These are phyloP conservation scores for Globisporangium sylvaticum DNA, from an alignment of 352 stramenopile genomes.

Conservation along the genomic window DNA sequence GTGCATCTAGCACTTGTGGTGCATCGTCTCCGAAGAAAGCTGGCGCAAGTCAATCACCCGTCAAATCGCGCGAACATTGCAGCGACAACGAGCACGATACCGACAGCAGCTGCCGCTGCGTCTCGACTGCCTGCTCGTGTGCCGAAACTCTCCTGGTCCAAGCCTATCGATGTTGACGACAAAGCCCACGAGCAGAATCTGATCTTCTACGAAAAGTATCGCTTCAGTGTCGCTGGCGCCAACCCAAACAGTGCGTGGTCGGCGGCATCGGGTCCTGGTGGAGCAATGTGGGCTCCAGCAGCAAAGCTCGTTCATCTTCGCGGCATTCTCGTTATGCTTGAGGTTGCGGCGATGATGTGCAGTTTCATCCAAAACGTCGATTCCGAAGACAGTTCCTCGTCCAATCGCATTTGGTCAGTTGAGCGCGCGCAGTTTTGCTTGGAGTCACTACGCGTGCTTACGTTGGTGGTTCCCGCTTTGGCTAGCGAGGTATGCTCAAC, in stretches of 20 bases:
- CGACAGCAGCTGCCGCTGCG: conserved; percentile 48
- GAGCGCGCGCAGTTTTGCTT: conserved; percentile 80
- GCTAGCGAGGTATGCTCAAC: conserved; percentile 75
- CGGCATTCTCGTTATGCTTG: conserved; percentile 71
- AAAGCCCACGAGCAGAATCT: conserved; percentile 82
- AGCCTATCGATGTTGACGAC: conserved; percentile 81
- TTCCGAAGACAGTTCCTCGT: conserved; percentile 45
- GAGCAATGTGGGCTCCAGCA: conserved; percentile 66
- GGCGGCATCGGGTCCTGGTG: conserved; percentile 40
- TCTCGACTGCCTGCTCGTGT: conserved; percentile 64
- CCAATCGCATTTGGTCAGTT: conserved; percentile 64
- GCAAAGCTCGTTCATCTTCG: conserved; percentile 72
- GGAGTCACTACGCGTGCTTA: conserved; percentile 70
- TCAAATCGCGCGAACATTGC: conserved; percentile 31
- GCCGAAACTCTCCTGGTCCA: conserved; percentile 68
- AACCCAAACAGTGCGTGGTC: conserved; percentile 55
- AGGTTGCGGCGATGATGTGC: conserved; percentile 71
- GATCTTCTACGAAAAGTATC: conserved; percentile 82
- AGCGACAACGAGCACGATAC: conserved; percentile 30
- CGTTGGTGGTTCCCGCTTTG: conserved; percentile 63
- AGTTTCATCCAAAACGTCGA: conserved; percentile 52
- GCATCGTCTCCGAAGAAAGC: conserved; percentile 57
- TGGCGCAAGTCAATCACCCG: conserved; percentile 56
- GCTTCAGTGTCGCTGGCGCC: conserved; percentile 53
- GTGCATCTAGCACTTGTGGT: conserved; percentile 76